Evolutionary conservation across 805 yeast species (phyloP).

Genomic region (Scheffersomyces lignosus): DNA sequence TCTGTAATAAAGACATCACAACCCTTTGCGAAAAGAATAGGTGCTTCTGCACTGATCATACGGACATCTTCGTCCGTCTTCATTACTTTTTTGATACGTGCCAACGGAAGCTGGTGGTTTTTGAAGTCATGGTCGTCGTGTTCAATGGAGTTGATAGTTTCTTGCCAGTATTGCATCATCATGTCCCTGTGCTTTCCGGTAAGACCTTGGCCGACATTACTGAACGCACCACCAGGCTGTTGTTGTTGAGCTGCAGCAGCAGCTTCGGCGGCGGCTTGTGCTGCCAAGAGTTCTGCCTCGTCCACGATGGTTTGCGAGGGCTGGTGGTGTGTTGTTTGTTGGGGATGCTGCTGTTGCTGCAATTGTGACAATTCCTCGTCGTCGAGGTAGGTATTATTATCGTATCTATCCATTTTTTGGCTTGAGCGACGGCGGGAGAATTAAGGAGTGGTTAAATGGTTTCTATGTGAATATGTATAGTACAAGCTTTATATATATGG

Average conservation of each 20-base stretch:
- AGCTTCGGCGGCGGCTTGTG: slow-evolving; percentile 49
- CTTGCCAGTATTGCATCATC: slow-evolving; percentile 98
- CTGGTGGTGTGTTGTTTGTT: slow-evolving; percentile 4
- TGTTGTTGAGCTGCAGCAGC: slow-evolving; percentile 45
- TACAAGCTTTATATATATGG: too few relatives aligned
- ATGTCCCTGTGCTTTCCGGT: slow-evolving; percentile 75
- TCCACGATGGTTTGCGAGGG: slow-evolving; percentile 32
- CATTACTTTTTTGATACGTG: slow-evolving; percentile 96
- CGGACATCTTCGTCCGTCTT: slow-evolving; percentile 96
- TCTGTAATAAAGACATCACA: slow-evolving; percentile 97
- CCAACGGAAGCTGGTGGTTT: slow-evolving; percentile 91
- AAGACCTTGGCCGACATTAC: slow-evolving; percentile 92
- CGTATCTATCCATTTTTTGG: neutral
- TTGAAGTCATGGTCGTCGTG: slow-evolving; percentile 87
- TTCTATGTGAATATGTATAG: too few relatives aligned
- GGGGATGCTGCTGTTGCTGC: slow-evolving; percentile 18
- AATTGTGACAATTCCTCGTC: slow-evolving; percentile 23
- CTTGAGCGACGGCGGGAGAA: too few relatives aligned
- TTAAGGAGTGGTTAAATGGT: slow-evolving; percentile 7
- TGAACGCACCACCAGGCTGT: slow-evolving; percentile 65
- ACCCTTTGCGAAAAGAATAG: slow-evolving; percentile 94
- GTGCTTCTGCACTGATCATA: slow-evolving; percentile 98
- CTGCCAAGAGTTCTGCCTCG: slow-evolving; percentile 43
- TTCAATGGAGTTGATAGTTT: slow-evolving; percentile 86
- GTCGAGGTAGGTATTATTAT: slow-evolving; percentile 19